Percentiles rank a stretch among this genome's conserved stretches.
Conservation (phyloP, 2,329 filamentous ascomycete genomes). For the Fonsecaea monophora region DNA sequence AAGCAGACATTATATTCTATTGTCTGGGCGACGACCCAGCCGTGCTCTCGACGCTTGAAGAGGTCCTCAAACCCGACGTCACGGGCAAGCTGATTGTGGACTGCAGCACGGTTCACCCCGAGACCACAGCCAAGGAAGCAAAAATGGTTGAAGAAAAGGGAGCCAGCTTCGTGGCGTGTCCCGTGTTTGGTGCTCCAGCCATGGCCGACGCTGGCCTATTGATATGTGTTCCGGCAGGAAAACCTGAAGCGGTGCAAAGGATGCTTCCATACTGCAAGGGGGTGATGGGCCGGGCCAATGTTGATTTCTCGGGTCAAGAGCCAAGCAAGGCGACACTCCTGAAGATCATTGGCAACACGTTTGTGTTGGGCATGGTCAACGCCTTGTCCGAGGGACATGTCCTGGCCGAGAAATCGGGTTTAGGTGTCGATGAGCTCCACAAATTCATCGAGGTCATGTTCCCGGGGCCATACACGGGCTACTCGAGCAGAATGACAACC, state of each 20-base stretch:
- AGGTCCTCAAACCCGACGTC: conserved; percentile 63
- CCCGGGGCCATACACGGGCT: conserved; percentile 75
- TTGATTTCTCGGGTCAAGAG: conserved; percentile 73
- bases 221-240: conserved; percentile 75
- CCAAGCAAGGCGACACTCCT: conserved; percentile 73
- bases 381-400: conserved; percentile 79
- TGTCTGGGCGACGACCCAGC: conserved; percentile 81
- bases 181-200: conserved; percentile 55
- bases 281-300: conserved; percentile 71
- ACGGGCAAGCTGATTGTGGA: conserved; percentile 81
- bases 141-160: conserved; percentile 64
- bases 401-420: conserved; percentile 78
- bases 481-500: conserved; percentile 73
- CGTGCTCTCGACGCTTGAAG: conserved; percentile 67
- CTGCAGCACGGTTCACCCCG: conserved; percentile 85
- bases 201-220: conserved; percentile 70
- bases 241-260: conserved; percentile 64
- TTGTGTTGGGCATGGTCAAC: conserved; percentile 82
- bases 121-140: conserved; percentile 73
- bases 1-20: conserved; percentile 79
- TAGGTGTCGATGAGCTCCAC: conserved; percentile 74
- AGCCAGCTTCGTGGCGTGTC: conserved; percentile 76
- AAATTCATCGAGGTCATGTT: conserved; percentile 75
- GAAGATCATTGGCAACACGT: conserved; percentile 86
- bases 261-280: conserved; percentile 74